These are phyloP conservation scores for Petunia hybrid DNA, from an alignment of 305 asterid species.

Conservation along the genomic window DNA sequence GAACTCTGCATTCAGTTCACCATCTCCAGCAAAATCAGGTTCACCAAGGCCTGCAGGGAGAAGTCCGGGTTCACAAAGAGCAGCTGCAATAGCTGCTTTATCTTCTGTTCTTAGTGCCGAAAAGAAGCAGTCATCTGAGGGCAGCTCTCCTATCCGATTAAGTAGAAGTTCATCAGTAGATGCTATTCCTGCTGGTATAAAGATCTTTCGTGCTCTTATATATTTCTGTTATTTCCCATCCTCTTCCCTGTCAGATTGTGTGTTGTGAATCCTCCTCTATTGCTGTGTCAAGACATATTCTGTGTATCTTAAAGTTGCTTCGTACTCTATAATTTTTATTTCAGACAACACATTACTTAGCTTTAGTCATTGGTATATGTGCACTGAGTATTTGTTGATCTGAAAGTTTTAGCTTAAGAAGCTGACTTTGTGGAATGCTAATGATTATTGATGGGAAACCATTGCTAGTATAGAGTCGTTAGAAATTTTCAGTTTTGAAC, in stretches of 20 bases:
- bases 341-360: neutral
- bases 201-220: conserved; percentile 22
- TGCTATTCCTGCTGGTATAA: conserved; percentile 68
- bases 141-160: conserved; percentile 69
- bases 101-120: conserved; percentile 88
- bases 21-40: conserved; percentile 60
- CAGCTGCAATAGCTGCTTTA: conserved; percentile 97
- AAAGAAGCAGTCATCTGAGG: conserved; percentile 62
- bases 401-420: neutral
- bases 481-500: neutral
- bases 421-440: no score
- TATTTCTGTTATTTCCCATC: conserved; percentile 12
- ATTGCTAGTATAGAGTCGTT: neutral
- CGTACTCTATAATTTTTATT: conserved; percentile 1
- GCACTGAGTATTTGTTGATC: conserved; percentile 12
- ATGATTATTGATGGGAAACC: neutral
- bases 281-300: conserved; percentile 9
- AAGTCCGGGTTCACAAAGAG: conserved; percentile 80
- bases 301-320: neutral
- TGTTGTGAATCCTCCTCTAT: conserved; percentile 16
- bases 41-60: conserved; percentile 59
- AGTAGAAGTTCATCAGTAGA: conserved; percentile 70
- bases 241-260: neutral
- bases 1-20: conserved; percentile 85
- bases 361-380: neutral